Percentiles rank a stretch among this genome's conserved stretches.
Evolutionary conservation across 179 eudicot genomes (phyloP).

Genomic region (Silene noctiflora): DNA sequence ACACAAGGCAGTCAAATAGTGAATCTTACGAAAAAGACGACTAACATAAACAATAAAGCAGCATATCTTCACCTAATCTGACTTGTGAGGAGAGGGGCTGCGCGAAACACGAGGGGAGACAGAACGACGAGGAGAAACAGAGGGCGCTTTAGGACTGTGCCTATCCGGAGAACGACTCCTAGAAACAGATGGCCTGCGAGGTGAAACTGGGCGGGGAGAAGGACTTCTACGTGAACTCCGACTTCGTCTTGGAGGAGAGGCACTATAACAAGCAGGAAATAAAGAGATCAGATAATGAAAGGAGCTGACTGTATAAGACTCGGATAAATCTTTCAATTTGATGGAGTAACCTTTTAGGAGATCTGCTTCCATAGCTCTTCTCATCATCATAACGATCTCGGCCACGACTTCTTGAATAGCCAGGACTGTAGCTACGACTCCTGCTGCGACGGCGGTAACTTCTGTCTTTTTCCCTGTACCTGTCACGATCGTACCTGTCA

Average conservation of each 20-base stretch:
- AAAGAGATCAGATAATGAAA: neutral
- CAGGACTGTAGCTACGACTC: conserved; percentile 42
- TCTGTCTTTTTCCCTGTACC: conserved; percentile 37
- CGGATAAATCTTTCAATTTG: neutral
- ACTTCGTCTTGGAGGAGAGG: conserved; percentile 35
- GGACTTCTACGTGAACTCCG: conserved; percentile 27
- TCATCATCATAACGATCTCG: conserved; percentile 36
- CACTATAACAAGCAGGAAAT: conserved; percentile 26
- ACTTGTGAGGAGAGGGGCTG: conserved; percentile 31
- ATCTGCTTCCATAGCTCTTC: conserved; percentile 30
- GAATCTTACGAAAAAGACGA: neutral
- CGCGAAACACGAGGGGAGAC: conserved; percentile 29
- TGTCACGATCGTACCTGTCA: conserved; percentile 41
- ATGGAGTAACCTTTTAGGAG: conserved; percentile 27
- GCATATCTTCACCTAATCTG: conserved; percentile 26
- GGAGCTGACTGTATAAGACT: neutral
- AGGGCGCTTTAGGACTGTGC: conserved; percentile 15
- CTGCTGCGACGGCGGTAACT: conserved; percentile 36
- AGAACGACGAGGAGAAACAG: conserved; percentile 24
- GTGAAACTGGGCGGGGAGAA: conserved; percentile 30
- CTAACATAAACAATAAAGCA: conserved; percentile 1
- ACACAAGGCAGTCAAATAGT: conserved; percentile 8
- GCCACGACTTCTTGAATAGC: conserved; percentile 27
- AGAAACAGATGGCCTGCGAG: conserved; percentile 34
- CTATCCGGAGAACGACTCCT: conserved; percentile 32